These are phyloP conservation scores for Warburgia ugandensis DNA, from an alignment of 164 flowering plant genomes.

Conservation along the genomic window DNA sequence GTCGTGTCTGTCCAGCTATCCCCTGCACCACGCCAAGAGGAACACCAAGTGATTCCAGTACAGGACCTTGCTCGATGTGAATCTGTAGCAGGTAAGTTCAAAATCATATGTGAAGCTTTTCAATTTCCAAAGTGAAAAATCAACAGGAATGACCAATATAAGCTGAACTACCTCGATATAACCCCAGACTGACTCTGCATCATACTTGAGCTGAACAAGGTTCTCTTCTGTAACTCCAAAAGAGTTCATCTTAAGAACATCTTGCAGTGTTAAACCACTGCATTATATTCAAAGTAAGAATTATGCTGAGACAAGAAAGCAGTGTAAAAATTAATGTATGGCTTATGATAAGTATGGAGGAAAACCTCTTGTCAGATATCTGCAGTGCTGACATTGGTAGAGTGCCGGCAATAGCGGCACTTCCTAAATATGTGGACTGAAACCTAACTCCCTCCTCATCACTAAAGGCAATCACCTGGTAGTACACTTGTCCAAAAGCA, in stretches of 20 bases:
- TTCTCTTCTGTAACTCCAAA: slow-evolving; percentile 53
- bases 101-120: too few relatives aligned
- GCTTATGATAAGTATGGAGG: slow-evolving; percentile 2
- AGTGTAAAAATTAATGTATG: not conserved
- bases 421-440: slow-evolving; percentile 91
- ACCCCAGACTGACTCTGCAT: slow-evolving; percentile 71
- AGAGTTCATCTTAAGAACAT: slow-evolving; percentile 52
- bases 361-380: slow-evolving; percentile 78
- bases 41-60: slow-evolving; percentile 76
- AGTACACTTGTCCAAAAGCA: slow-evolving; percentile 4
- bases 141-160: not conserved
- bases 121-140: too few relatives aligned
- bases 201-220: slow-evolving; percentile 64
- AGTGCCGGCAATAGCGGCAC: slow-evolving; percentile 85
- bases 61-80: slow-evolving; percentile 99
- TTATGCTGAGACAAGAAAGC: slow-evolving; percentile 5
- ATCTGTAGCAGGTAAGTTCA: slow-evolving; percentile 46
- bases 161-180: slow-evolving; percentile 71
- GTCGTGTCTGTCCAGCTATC: slow-evolving; percentile 90
- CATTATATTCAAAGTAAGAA: slow-evolving; percentile 21
- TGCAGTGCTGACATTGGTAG: slow-evolving; percentile 62
- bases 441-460: slow-evolving; percentile 98
- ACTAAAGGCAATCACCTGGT: slow-evolving; percentile 92
- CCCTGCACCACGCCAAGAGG: slow-evolving; percentile 92
- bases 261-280: slow-evolving; percentile 78